A percentile compares a stretch with the other conserved stretches of the same genome.
Evolutionary conservation across 1,284 basidiomycete genomes (phyloP).

Genomic region (Blastosporella zonata): DNA sequence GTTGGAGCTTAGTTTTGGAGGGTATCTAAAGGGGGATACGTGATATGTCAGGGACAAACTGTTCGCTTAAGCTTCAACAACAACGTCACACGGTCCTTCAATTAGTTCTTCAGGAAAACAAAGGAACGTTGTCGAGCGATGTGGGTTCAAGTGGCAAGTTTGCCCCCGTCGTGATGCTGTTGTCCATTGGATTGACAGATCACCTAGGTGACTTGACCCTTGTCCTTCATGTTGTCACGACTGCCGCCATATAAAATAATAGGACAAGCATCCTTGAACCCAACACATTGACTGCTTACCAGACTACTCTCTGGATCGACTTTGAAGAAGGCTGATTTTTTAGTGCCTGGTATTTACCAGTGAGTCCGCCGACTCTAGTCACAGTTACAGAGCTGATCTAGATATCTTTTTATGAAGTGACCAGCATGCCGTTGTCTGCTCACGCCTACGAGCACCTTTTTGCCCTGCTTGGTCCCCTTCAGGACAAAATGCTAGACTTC

Average conservation of each 20-base stretch:
- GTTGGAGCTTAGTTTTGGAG: background rate
- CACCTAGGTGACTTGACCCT: constrained; percentile 7
- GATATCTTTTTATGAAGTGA: background rate
- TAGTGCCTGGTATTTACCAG: background rate
- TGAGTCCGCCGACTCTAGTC: background rate
- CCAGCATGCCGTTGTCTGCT: background rate
- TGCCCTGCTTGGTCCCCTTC: constrained; percentile 4
- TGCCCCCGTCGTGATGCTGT: background rate
- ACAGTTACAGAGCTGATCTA: background rate
- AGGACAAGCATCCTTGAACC: background rate
- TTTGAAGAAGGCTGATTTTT: background rate
- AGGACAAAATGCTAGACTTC: constrained; percentile 6
- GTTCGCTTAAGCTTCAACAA: background rate
- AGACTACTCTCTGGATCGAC: background rate
- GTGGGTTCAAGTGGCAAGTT: background rate
- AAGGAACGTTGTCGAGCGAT: background rate
- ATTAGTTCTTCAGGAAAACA: too few species aligned
- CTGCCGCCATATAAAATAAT: background rate
- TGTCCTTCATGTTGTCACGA: background rate
- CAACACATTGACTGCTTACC: background rate
- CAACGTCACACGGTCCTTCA: background rate
- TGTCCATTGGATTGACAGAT: background rate
- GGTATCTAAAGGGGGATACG: background rate
- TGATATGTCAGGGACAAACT: background rate
- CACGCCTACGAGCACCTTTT: background rate